These are phyloP conservation scores for Leishmania turanica DNA, from an alignment of 208 protist genomes.

Conservation along the genomic window DNA sequence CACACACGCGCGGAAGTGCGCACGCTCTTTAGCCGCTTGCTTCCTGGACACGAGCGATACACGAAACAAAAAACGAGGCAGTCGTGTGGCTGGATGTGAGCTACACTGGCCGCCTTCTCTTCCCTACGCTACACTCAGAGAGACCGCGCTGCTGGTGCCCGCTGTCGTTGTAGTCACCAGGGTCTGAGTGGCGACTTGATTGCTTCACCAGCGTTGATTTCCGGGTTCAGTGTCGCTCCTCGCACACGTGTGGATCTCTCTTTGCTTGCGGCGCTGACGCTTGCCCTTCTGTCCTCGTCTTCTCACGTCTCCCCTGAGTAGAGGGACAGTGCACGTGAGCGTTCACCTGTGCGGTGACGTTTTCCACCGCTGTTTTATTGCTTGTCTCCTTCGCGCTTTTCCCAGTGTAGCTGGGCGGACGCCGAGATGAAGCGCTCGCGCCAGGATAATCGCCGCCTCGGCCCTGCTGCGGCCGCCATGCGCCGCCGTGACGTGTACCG, in stretches of 20 bases:
- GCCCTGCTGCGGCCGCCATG: constrained; percentile 81
- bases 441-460: constrained; percentile 46
- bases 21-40: neutral
- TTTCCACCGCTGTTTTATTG: neutral
- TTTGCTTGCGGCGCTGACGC: neutral
- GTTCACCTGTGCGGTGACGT: neutral
- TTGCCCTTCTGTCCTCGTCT: neutral
- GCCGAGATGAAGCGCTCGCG: constrained; percentile 60
- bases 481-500: constrained; percentile 64
- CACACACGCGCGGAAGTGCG: neutral
- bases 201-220: neutral
- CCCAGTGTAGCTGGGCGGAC: neutral
- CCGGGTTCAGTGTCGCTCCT: neutral
- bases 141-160: neutral
- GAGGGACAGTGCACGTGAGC: neutral
- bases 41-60: neutral
- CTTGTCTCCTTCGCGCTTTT: neutral
- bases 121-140: neutral
- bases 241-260: neutral
- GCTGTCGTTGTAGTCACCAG: neutral
- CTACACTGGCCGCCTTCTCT: neutral
- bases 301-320: neutral
- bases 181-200: neutral
- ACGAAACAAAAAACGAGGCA: neutral
- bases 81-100: neutral